Conservation (phyloP, 495 filamentous ascomycete species). For the Pyronema omphalodes region DNA sequence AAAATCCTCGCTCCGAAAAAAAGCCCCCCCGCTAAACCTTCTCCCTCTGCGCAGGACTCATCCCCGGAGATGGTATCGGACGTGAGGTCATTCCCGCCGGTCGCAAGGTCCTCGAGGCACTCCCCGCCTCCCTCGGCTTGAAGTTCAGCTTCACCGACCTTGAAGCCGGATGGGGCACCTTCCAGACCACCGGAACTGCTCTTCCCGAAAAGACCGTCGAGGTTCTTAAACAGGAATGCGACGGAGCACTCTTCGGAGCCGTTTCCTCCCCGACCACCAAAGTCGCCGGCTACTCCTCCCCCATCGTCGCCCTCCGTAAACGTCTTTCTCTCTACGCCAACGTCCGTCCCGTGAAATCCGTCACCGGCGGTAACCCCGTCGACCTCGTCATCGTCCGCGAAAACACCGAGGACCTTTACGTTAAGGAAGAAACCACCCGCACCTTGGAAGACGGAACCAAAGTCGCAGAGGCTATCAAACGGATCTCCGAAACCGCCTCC, state of each 20-base stretch:
- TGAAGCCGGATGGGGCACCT: slow-evolving; percentile 79
- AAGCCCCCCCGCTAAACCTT: slow-evolving; percentile 1
- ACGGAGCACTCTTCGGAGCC: slow-evolving; percentile 91
- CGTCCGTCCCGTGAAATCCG: slow-evolving; percentile 85
- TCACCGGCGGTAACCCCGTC: slow-evolving; percentile 45
- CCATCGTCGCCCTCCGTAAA: slow-evolving; percentile 94
- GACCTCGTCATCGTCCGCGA: slow-evolving; percentile 97
- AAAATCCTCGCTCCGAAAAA: not conserved
- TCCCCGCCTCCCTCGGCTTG: slow-evolving; percentile 61
- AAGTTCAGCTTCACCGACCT: slow-evolving; percentile 90
- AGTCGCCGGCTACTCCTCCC: slow-evolving; percentile 87
- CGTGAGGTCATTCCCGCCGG: slow-evolving; percentile 96
- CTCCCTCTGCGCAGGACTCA: slow-evolving; percentile 47
- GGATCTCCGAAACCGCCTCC: slow-evolving; percentile 71
- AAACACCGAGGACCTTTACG: slow-evolving; percentile 97
- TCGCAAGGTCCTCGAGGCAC: slow-evolving; percentile 71
- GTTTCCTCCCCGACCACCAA: slow-evolving; percentile 71
- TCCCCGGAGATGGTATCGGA: slow-evolving; percentile 95
- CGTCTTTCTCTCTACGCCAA: slow-evolving; percentile 91
- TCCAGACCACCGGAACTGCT: slow-evolving; percentile 70
- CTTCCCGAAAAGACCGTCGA: slow-evolving; percentile 81
- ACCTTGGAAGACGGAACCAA: slow-evolving; percentile 46
- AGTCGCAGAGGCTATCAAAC: slow-evolving; percentile 93
- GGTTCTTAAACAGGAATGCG: slow-evolving; percentile 67
- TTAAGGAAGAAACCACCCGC: slow-evolving; percentile 83